A percentile compares a stretch with the other conserved stretches of the same genome.
Conservation (phyloP, 2,329 filamentous ascomycete genomes). For the Bertia moriformis region DNA sequence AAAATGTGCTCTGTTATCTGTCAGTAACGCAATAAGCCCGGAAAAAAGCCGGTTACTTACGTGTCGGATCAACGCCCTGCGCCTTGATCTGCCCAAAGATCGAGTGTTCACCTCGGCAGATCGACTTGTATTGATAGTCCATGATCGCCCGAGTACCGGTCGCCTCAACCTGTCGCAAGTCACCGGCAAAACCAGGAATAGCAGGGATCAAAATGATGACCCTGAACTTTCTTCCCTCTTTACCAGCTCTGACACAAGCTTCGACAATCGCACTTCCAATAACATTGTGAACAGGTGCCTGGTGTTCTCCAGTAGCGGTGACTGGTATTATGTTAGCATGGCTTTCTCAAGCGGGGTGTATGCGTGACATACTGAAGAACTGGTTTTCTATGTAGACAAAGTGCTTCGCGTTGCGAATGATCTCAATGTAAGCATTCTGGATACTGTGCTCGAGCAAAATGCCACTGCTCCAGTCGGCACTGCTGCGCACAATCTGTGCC, state of each 20-base stretch:
- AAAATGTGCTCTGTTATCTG: conserved; percentile 55
- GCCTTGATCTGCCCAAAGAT: conserved; percentile 69
- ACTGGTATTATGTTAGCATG: conserved; percentile 26
- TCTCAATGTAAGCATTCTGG: conserved; percentile 71
- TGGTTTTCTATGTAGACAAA: conserved; percentile 98
- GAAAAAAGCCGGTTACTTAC: conserved; percentile 13
- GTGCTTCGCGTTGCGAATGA: conserved; percentile 78
- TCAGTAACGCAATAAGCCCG: conserved; percentile 10
- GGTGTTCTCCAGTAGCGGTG: conserved; percentile 79
- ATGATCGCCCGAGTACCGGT: conserved; percentile 85
- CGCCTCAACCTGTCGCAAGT: conserved; percentile 70
- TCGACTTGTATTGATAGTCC: conserved; percentile 97
- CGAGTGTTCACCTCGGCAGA: conserved; percentile 78
- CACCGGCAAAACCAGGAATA: conserved; percentile 86
- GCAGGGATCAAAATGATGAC: conserved; percentile 84
- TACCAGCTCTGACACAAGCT: conserved; percentile 65
- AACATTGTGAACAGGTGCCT: conserved; percentile 72
- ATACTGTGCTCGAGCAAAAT: conserved; percentile 75
- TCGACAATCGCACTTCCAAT: conserved; percentile 85
- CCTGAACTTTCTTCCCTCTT: conserved; percentile 75
- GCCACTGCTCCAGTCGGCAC: conserved; percentile 84
- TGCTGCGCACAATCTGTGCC: conserved; percentile 79
- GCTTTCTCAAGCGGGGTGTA: not conserved
- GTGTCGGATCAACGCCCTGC: conserved; percentile 58
- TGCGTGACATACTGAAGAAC: conserved; percentile 53